These are phyloP conservation scores for Solanum neorickii DNA, from an alignment of 257 asterid genomes.

Conservation along the genomic window DNA sequence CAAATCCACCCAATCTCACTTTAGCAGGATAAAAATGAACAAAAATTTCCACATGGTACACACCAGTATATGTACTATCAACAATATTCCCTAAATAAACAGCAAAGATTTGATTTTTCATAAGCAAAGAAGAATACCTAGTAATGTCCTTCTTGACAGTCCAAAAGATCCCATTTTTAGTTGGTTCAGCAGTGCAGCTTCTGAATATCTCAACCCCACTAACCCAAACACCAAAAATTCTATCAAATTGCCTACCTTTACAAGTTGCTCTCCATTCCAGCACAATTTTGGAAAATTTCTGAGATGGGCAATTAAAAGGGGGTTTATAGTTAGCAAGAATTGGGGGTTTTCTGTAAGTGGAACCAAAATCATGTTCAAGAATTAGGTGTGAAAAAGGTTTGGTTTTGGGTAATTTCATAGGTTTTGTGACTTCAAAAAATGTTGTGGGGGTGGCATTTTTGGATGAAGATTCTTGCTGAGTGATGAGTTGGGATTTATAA, in stretches of 20 bases:
- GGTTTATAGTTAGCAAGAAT: constrained; percentile 39
- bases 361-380: constrained; percentile 49
- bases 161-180: constrained; percentile 38
- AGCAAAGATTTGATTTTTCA: constrained; percentile 38
- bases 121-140: constrained; percentile 54
- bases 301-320: constrained; percentile 36
- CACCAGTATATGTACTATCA: constrained; percentile 60
- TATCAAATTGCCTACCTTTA: constrained; percentile 68
- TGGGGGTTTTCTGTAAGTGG: constrained; percentile 48
- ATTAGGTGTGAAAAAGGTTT: constrained; percentile 26
- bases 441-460: constrained; percentile 17
- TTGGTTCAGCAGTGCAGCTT: constrained; percentile 82
- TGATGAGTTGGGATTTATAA: constrained; percentile 6
- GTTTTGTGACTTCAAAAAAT: constrained; percentile 53
- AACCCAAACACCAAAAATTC: constrained; percentile 78
- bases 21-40: constrained; percentile 52
- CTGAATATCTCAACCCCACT: constrained; percentile 77
- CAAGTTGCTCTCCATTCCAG: constrained; percentile 64
- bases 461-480: background rate
- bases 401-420: constrained; percentile 39
- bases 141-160: constrained; percentile 63
- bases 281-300: constrained; percentile 34
- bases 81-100: constrained; percentile 56
- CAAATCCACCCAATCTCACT: background rate
- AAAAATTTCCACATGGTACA: constrained; percentile 62